These are phyloP conservation scores for Venturia nashicola DNA, from an alignment of 2,329 filamentous ascomycete genomes.

Conservation along the genomic window DNA sequence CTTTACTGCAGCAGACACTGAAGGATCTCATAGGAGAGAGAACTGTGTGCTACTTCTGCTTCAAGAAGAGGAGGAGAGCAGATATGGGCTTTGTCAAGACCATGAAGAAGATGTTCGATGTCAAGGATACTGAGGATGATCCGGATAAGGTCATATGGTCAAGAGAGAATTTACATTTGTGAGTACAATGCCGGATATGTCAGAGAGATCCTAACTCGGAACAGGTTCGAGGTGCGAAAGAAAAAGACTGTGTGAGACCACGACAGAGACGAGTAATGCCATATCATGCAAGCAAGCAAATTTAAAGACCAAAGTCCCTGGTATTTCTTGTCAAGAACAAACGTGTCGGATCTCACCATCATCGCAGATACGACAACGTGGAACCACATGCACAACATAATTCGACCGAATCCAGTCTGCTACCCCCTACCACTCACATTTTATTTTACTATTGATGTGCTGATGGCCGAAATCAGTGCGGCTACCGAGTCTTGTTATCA, in stretches of 20 bases:
- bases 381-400: no score
- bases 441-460: no score
- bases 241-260: neutral
- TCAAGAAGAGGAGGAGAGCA: constrained; percentile 78
- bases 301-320: no score
- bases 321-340: no score
- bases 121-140: constrained; percentile 36
- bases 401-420: no score
- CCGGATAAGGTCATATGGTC: constrained; percentile 32
- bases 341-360: no score
- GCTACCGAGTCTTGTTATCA: no score
- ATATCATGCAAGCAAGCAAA: no score
- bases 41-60: constrained; percentile 75
- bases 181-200: neutral
- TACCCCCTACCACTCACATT: no score
- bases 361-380: no score
- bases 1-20: constrained; percentile 69
- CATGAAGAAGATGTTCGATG: constrained; percentile 35
- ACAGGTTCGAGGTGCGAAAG: neutral
- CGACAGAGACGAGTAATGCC: no score
- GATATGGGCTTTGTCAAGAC: constrained; percentile 42
- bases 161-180: constrained; percentile 39
- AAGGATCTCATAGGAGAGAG: constrained; percentile 54
- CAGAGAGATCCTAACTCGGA: neutral
- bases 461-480: no score